These are phyloP conservation scores for Barnettozyma populi DNA, from an alignment of 805 yeast genomes.

Conservation along the genomic window DNA sequence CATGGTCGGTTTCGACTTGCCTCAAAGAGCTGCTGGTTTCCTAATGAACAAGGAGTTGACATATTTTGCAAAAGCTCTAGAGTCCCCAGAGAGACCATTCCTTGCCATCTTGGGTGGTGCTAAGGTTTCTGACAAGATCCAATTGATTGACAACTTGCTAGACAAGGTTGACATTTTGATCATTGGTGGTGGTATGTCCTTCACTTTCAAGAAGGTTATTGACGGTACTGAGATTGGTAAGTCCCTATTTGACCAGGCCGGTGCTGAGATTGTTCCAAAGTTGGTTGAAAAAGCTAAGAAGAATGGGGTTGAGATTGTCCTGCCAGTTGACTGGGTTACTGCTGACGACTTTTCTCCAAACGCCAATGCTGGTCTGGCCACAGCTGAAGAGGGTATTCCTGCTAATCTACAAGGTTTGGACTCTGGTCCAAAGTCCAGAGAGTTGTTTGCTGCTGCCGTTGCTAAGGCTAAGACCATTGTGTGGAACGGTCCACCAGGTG, in stretches of 20 bases:
- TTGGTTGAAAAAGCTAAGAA: conserved; percentile 94
- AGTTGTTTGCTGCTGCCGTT: conserved; percentile 76
- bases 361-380: conserved; percentile 79
- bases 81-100: conserved; percentile 97
- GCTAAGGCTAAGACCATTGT: conserved; percentile 94
- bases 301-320: conserved; percentile 86
- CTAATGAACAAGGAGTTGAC: conserved; percentile 94
- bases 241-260: conserved; percentile 89
- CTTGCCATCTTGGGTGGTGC: conserved; percentile 99
- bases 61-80: conserved; percentile 97
- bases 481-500: conserved; percentile 99
- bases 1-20: conserved; percentile 94
- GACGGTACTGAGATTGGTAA: conserved; percentile 84
- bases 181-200: conserved; percentile 99
- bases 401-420: conserved; percentile 95
- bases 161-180: conserved; percentile 93
- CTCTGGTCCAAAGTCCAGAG: conserved; percentile 84
- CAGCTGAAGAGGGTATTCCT: conserved; percentile 89
- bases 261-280: conserved; percentile 91
- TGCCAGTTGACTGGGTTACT: conserved; percentile 94
- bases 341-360: conserved; percentile 93
- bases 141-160: conserved; percentile 92
- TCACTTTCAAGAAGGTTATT: conserved; percentile 94
- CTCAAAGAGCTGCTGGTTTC: conserved; percentile 98
- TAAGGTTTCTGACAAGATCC: conserved; percentile 98